Percentiles rank a stretch among this genome's conserved stretches.
Conservation (phyloP, 1,139 yeast genomes). For the Chernovozyma sophiae-reginae region DNA sequence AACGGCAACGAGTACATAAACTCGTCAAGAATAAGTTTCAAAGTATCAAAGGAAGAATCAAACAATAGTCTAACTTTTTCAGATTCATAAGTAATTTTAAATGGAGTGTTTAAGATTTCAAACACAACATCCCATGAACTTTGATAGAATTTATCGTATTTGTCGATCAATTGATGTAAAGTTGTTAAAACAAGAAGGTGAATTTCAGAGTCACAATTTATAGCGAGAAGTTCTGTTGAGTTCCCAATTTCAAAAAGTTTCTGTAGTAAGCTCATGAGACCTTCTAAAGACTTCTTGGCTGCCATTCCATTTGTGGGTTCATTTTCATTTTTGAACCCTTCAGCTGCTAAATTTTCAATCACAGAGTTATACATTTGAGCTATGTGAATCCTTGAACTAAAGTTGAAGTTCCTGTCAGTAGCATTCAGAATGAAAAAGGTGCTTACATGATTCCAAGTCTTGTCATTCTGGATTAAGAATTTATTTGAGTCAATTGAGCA, state of each 20-base stretch:
- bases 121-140: conserved; percentile 74
- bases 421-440: conserved; percentile 39
- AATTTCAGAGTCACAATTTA: conserved; percentile 62
- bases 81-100: conserved; percentile 33
- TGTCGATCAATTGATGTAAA: conserved; percentile 66
- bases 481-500: conserved; percentile 47
- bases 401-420: conserved; percentile 33
- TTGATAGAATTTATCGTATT: conserved; percentile 53
- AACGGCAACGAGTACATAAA: conserved; percentile 69
- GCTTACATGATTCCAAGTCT: conserved; percentile 45
- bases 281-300: conserved; percentile 33
- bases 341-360: conserved; percentile 42
- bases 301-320: conserved; percentile 19
- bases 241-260: conserved; percentile 32
- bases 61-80: conserved; percentile 44
- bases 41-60: conserved; percentile 69
- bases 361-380: conserved; percentile 48
- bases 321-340: conserved; percentile 36
- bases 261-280: conserved; percentile 29
- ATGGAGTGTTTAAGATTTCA: conserved; percentile 64
- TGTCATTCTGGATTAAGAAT: conserved; percentile 36
- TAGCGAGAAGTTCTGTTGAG: conserved; percentile 38
- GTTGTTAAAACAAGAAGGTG: conserved; percentile 60
- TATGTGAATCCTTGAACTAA: conserved; percentile 43
- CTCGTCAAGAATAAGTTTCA: conserved; percentile 81